Conservation (phyloP, 495 filamentous ascomycete species). For the Rhizodiscina lignyota region DNA sequence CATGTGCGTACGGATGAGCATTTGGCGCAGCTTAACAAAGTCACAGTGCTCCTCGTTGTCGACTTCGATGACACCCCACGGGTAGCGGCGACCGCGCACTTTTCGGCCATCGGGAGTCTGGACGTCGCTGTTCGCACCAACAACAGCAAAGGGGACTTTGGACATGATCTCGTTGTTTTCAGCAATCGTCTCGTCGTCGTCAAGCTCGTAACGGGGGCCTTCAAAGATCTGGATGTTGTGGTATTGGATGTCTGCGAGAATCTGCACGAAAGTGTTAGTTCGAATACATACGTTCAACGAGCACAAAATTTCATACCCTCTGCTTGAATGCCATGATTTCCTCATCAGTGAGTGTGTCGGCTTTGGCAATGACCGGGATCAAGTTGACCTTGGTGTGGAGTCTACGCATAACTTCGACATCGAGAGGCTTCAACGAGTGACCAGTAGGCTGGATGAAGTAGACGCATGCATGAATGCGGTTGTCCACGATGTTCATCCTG, state of each 20-base stretch:
- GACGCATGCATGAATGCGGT: conserved; percentile 94
- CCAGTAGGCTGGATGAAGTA: conserved; percentile 99
- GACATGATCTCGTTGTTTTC: conserved; percentile 99
- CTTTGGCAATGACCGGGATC: conserved; percentile 97
- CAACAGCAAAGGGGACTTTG: conserved; percentile 96
- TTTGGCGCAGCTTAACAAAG: conserved; percentile 98
- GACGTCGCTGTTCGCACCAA: conserved; percentile 89
- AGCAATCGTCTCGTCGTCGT: conserved; percentile 97
- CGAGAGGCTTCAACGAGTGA: conserved; percentile 96
- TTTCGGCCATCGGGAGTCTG: conserved; percentile 81
- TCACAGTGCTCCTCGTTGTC: conserved; percentile 99
- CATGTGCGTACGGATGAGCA: conserved; percentile 99
- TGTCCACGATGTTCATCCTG: conserved; percentile 98
- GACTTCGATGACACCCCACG: conserved; percentile 97
- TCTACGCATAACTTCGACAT: conserved; percentile 98
- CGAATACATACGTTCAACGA: neutral
- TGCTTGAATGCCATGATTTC: conserved; percentile 89
- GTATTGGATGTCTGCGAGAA: conserved; percentile 89
- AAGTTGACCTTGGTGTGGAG: conserved; percentile 99
- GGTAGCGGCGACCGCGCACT: conserved; percentile 90
- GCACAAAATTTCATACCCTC: conserved; percentile 57
- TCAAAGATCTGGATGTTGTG: conserved; percentile 98
- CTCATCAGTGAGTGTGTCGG: conserved; percentile 94
- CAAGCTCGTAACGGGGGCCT: conserved; percentile 92
- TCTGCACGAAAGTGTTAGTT: conserved; percentile 35